Percentiles rank a stretch among this genome's conserved stretches.
Evolutionary conservation across 257 asterid genomes (phyloP).

Genomic region (Solanum rostratum): DNA sequence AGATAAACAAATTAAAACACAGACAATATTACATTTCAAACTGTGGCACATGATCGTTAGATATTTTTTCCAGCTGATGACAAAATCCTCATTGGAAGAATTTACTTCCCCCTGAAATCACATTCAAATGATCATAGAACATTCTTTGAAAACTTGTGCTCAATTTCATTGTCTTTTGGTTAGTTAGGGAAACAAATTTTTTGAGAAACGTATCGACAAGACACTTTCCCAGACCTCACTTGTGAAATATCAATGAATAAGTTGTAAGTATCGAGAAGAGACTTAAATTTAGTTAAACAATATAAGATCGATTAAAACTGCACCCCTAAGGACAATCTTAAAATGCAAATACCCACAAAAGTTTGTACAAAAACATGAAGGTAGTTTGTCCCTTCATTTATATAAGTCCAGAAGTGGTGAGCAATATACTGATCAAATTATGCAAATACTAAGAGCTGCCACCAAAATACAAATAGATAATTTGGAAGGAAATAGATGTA

Average conservation of each 20-base stretch:
- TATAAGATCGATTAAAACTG: neutral
- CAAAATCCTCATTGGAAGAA: too few relatives aligned
- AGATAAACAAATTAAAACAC: too few relatives aligned
- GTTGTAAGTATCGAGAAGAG: neutral
- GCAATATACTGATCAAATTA: neutral
- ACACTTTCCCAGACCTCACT: neutral
- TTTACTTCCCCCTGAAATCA: too few relatives aligned
- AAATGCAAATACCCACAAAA: neutral
- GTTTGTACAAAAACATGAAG: neutral
- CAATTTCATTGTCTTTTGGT: neutral
- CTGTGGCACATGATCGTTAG: too few relatives aligned
- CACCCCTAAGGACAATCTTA: neutral
- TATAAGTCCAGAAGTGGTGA: neutral
- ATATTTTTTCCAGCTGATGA: too few relatives aligned
- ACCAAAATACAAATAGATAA: slow-evolving; percentile 19
- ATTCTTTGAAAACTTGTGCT: neutral
- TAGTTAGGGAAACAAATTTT: neutral
- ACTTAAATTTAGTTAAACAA: neutral
- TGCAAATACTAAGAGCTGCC: slow-evolving; percentile 23
- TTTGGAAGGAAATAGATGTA: slow-evolving; percentile 26
- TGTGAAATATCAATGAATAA: too few relatives aligned
- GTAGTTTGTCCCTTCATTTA: neutral
- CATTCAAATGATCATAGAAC: too few relatives aligned
- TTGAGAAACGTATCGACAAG: neutral
- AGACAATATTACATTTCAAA: too few relatives aligned